Evolutionary conservation across 192 early-diverging fungal genomes (phyloP), one percentile per base, ranked within the genome.

Genomic region (Coemansia sp.): DNA sequence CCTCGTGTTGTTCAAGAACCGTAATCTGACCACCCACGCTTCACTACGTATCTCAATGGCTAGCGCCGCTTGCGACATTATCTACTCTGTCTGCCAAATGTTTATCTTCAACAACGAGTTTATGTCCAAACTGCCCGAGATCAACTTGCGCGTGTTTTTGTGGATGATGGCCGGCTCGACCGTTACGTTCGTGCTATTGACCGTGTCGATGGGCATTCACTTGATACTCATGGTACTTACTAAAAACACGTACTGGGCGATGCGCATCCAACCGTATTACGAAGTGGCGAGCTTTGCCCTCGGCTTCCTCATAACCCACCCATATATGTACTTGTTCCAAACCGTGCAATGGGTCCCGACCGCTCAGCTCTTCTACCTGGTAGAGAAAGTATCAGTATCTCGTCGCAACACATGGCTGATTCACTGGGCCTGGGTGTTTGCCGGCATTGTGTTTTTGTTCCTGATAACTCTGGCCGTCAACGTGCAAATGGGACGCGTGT

Each of bases 121-220:
- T n/a, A 79, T 79, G 76, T 59, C 51, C 38, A 17, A 43, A 21
- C 63, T 65, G 10, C 27, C 70, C 22, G 64, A 73, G 27, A 66
- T 56, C 1, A 35, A 66, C 25, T 58, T 79, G 56, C 70, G 70
- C 10, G 47, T 60, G 8, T 69, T 79, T 23, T 60, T 73, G 45
- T 79, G 76, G 76, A 39, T 73, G 14, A 79, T 79, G 76, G 56
- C 70, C 0, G 70, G 55, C 27, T 66, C 70, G 22, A 69, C 59
- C 2, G 21, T 79, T 32, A 66, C 76, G 0, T 66, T 73, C 56
- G 67, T 64, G 4, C 61, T 70, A 11, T 59, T 79, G 19, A 64
- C 61, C 9, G 58, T 25, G n/a, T 79, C 64, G 37, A 56, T 73
- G 21, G 70, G 70, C 10, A 10, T 79, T 5, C 56, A 79, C 3